These are phyloP conservation scores for Phytophthora megakarya DNA, from an alignment of 352 stramenopile genomes.

Conservation along the genomic window DNA sequence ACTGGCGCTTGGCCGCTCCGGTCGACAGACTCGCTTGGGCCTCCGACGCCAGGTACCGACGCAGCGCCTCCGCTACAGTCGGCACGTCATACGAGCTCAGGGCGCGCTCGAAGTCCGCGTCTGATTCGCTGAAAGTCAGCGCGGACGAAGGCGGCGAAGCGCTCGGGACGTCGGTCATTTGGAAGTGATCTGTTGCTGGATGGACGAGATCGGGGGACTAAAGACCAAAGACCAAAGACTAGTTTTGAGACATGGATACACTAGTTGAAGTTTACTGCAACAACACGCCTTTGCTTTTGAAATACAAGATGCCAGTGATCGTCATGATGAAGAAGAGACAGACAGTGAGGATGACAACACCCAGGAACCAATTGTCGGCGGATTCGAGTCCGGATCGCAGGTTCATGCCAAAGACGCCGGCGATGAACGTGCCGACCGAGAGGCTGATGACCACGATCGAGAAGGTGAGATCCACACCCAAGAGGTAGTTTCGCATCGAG, in stretches of 20 bases:
- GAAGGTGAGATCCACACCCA: conserved; percentile 61
- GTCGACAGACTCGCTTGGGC: conserved; percentile 65
- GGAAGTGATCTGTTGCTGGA: not conserved
- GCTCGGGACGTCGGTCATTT: not conserved
- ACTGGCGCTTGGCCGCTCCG: conserved; percentile 68
- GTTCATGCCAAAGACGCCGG: conserved; percentile 72
- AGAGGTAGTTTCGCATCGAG: conserved; percentile 67
- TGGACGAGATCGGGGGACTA: not conserved
- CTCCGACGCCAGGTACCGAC: conserved; percentile 71
- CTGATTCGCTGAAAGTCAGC: conserved; percentile 60
- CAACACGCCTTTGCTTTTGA: conserved; percentile 63
- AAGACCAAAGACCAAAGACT: conserved; percentile 8
- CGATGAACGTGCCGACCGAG: conserved; percentile 63
- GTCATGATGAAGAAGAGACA: conserved; percentile 44
- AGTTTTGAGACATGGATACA: conserved; percentile 14
- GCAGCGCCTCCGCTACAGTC: conserved; percentile 59
- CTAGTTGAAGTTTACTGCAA: conserved; percentile 23
- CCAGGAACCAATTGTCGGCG: conserved; percentile 38
- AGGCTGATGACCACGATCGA: conserved; percentile 61
- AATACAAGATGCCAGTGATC: conserved; percentile 51
- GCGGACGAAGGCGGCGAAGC: conserved; percentile 9
- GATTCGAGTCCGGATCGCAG: conserved; percentile 43
- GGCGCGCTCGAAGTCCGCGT: conserved; percentile 73
- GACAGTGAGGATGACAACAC: conserved; percentile 43
- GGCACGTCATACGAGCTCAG: conserved; percentile 73